Percentiles rank a stretch among this genome's conserved stretches.
Evolutionary conservation across 208 protist genomes (phyloP).

Genomic region (Leptomonas seymouri): DNA sequence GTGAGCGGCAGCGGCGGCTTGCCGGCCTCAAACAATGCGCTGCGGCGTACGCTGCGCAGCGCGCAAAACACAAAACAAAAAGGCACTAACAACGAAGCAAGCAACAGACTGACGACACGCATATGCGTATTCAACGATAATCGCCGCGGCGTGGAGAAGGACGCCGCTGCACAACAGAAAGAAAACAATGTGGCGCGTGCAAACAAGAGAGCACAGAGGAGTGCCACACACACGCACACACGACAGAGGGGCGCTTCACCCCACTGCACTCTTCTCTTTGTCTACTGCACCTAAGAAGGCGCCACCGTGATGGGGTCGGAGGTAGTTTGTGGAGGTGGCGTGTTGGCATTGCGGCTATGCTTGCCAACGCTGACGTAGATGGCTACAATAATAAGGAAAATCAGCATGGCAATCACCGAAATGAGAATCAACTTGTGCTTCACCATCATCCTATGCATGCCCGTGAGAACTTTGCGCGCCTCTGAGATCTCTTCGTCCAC

Average conservation of each 20-base stretch:
- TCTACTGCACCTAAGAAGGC: conserved; percentile 10
- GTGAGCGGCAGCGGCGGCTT: not conserved
- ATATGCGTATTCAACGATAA: no score
- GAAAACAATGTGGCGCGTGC: no score
- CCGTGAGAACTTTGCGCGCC: conserved; percentile 59
- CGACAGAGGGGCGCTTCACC: not conserved
- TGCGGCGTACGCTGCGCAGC: no score
- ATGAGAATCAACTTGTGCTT: conserved; percentile 79
- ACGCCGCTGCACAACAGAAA: no score
- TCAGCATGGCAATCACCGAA: conserved; percentile 53
- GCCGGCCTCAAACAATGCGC: not conserved
- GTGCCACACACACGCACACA: no score
- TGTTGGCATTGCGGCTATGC: conserved; percentile 20
- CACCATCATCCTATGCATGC: conserved; percentile 69
- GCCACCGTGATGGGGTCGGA: conserved; percentile 36
- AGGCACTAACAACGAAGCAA: no score
- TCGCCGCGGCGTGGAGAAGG: no score
- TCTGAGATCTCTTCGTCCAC: conserved; percentile 82
- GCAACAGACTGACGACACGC: no score
- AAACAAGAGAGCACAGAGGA: no score
- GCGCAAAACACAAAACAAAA: not conserved
- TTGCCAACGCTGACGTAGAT: conserved; percentile 60
- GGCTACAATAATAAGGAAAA: conserved; percentile 71
- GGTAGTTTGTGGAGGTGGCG: conserved; percentile 27
- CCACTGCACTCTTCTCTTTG: not conserved